Base-by-base conservation (phyloP, 176 grass and related monocot genomes). In the Carex parvula region DNA sequence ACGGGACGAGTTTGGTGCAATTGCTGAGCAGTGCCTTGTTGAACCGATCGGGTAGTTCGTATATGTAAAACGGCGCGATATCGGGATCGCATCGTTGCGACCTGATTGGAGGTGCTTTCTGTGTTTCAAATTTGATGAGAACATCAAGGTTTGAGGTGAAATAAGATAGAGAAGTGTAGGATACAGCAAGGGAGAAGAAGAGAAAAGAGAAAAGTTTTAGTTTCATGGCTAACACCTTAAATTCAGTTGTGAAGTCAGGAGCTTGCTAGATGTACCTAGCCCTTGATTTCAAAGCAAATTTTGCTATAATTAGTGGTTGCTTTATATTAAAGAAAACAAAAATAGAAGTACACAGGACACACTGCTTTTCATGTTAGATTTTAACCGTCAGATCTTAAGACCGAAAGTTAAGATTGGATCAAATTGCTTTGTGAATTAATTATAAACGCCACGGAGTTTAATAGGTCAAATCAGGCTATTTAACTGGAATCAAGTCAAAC, bases 21-120 rank as follows among this genome's bases (percentile, higher is more conserved):
- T 81, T 62, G 57, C 79, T 58, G 32, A 56, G 75, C 16, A 79
- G 24, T 57, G 13, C 30, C 3, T 15, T 17, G 63, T 81, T 81
- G 30, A 89, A 89, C 41, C 81, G 83, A 14, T 89, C 64, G 76
- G 78, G 87, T 24, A 84, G 65, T 44, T 55, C 77, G 26, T 65
- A 71, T 9, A 84, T 79, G 76, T 55, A 80, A 66, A 89, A 89
- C 0, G 87, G 26, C 5, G 66, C 58, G 33, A 81, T 79, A 22
- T 52, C 37, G 5, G 58, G 54, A 70, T 85, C 10, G 11, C 62
- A 68, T 16, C 6, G 22, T 30, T 37, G 60, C 17, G 71, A 39
- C 32, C 22, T 67, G 52, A 62, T 41, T 42, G 55, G 5, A 62
- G 78, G 56, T 62, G 58, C 55, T 35, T 76, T 76, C 21, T 76